Percentiles rank a stretch among this genome's conserved stretches.
phyloP scores from a whole-genome alignment of 192 early-diverging fungal genomes.

The Chytriomyces hyalinus region DNA sequence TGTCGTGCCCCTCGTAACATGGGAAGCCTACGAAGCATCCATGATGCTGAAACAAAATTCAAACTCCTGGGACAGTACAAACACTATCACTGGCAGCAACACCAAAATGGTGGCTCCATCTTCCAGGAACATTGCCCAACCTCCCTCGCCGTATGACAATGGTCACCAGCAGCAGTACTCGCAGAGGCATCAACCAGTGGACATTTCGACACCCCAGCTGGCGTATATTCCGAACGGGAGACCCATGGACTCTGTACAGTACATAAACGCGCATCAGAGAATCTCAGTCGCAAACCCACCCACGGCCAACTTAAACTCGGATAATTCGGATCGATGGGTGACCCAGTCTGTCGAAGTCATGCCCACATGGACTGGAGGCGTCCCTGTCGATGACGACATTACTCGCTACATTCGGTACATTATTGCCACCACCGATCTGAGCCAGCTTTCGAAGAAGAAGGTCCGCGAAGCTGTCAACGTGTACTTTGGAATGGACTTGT shows the following conservation, averaged over 20 bases:
- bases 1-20: constrained; percentile 48
- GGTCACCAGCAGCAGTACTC: not conserved
- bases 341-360: not conserved
- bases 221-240: not conserved
- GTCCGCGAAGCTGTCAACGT: constrained; percentile 72
- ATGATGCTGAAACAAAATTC: constrained; percentile 11
- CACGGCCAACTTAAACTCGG: not conserved
- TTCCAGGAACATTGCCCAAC: not conserved
- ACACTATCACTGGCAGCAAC: not conserved
- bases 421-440: constrained; percentile 70
- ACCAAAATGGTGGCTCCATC: not conserved
- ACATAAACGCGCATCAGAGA: not conserved
- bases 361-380: constrained; percentile 35
- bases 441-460: constrained; percentile 79
- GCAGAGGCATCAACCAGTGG: not conserved
- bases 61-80: not conserved
- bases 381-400: constrained; percentile 80
- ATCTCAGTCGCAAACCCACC: not conserved
- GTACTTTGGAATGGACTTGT: constrained; percentile 74
- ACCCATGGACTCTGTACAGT: not conserved
- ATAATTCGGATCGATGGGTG: not conserved
- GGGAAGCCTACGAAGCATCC: constrained; percentile 50
- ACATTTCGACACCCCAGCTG: not conserved
- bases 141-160: not conserved
- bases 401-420: constrained; percentile 73